Evolutionary conservation across 1,284 basidiomycete species (phyloP), one percentile per base, ranked within the genome.

Genomic region (Tilletia walkeri): DNA sequence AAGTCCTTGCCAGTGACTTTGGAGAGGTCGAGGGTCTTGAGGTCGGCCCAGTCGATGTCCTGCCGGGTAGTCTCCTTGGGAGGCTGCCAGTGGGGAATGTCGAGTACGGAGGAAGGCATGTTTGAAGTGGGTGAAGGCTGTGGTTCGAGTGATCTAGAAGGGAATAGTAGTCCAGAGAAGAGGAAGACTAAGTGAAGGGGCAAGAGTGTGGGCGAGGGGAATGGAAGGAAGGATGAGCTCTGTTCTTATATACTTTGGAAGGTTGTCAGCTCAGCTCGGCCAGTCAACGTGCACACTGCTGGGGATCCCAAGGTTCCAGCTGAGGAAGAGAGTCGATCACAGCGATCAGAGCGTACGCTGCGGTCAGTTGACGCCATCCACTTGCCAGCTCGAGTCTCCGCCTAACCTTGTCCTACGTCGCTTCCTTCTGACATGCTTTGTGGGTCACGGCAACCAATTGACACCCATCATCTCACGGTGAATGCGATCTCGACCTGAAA

Each of bases 41-140:
- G 76, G 2, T 79, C 81, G 0, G 82, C 82, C 82, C 82, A 83
- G 41, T 82, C 80, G 18, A 83, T 70, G 67, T 82, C 78, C 24
- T 73, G 68, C 30, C 77, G 72, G 41, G 66, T 71, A 1, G 81
- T 80, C 47, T 72, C 71, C 41, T 70, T 53, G 48, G 81, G 81
- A 4, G 80, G 80, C 1, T 66, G 61, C 81, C 81, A 83, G 4
- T 75, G 67, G 0, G 80, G 76, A 10, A 83, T 72, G 34, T 77
- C 76, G 66, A 71, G 36, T 12, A 14, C 34, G 2, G 66, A 54
- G 36, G 71, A 50, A 2, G 41, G 38, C 39, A 72, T 72, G 14
- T 30, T 69, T 30, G 24, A 30, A 30, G 24, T 30, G 39, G 3
- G 36, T 38, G 36, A 38, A 18, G 50, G 50, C 50, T 53, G 16